Percentiles rank a stretch among this genome's conserved stretches.
phyloP scores from a whole-genome alignment of 2,329 filamentous ascomycete genomes.

The Drechslerella stenobrocha region DNA sequence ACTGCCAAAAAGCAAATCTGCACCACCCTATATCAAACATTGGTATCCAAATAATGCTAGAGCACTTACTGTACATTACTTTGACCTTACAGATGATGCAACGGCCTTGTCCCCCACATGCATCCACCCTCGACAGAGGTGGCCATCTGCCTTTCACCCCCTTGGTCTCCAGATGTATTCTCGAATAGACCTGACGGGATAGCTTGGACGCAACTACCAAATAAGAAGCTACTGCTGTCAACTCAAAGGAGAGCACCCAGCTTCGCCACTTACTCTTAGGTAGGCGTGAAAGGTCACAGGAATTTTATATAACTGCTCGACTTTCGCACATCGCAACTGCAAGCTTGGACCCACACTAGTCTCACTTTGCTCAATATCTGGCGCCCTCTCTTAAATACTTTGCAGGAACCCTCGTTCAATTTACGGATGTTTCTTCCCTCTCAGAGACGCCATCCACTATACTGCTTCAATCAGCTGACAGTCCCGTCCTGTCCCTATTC shows the following conservation, averaged over 20 bases:
- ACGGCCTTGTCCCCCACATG: slow-evolving; percentile 48
- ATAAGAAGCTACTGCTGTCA: slow-evolving; percentile 46
- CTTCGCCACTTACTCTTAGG: slow-evolving; percentile 48
- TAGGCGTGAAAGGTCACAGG: slow-evolving; percentile 40
- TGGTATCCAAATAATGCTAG: slow-evolving; percentile 34
- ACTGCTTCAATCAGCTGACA: slow-evolving; percentile 18
- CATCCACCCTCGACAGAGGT: slow-evolving; percentile 47
- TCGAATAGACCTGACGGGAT: slow-evolving; percentile 45
- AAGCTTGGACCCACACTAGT: slow-evolving; percentile 49
- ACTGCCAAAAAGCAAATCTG: slow-evolving; percentile 46
- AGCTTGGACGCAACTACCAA: slow-evolving; percentile 46
- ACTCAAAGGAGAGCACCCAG: slow-evolving; percentile 40
- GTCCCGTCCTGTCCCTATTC: slow-evolving; percentile 3
- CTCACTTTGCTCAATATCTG: slow-evolving; percentile 45
- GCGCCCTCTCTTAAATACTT: slow-evolving; percentile 43
- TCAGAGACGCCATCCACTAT: slow-evolving; percentile 16
- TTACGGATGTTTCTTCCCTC: slow-evolving; percentile 15
- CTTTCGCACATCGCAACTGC: slow-evolving; percentile 48
- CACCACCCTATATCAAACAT: slow-evolving; percentile 47
- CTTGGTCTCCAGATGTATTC: slow-evolving; percentile 43
- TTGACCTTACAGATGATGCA: slow-evolving; percentile 49
- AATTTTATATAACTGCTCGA: slow-evolving; percentile 49
- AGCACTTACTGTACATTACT: slow-evolving; percentile 44
- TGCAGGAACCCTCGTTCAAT: slow-evolving; percentile 30
- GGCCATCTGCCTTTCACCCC: slow-evolving; percentile 40